Conservation (phyloP, 1,284 basidiomycete genomes). For the Trichosporon sp. region DNA sequence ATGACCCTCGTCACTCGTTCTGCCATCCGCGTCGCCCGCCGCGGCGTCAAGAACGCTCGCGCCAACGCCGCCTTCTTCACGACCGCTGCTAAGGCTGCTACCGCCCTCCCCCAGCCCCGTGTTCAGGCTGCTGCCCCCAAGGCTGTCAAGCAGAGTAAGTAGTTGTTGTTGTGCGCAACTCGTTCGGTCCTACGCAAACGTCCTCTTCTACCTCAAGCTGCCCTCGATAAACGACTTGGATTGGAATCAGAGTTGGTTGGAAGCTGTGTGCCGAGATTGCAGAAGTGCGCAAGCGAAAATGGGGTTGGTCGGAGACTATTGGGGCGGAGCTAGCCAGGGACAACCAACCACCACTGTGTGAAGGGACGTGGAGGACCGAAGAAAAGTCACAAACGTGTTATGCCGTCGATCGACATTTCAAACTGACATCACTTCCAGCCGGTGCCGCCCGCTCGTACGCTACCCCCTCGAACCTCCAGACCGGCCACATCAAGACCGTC, state of each 20-base stretch:
- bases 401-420: not conserved
- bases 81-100: constrained; percentile 40
- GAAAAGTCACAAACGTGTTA: constrained; percentile 3
- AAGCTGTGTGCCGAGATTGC: not conserved
- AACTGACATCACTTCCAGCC: constrained; percentile 19
- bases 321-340: not conserved
- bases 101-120: constrained; percentile 34
- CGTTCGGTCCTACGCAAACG: not conserved
- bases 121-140: constrained; percentile 25
- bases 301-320: not conserved
- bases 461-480: constrained; percentile 67
- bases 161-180: not conserved
- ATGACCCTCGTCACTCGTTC: constrained; percentile 49
- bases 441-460: constrained; percentile 69
- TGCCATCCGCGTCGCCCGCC: constrained; percentile 44
- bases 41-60: constrained; percentile 39
- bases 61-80: constrained; percentile 47
- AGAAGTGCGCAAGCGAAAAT: not conserved
- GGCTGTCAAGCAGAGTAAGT: constrained; percentile 35
- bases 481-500: constrained; percentile 84
- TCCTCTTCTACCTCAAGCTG: not conserved
- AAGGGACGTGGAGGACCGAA: not conserved
- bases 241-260: not conserved
- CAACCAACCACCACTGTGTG: not conserved
- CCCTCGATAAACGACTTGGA: not conserved